Conservation (phyloP, 352 stramenopile species). For the Phytophthora litchii region DNA sequence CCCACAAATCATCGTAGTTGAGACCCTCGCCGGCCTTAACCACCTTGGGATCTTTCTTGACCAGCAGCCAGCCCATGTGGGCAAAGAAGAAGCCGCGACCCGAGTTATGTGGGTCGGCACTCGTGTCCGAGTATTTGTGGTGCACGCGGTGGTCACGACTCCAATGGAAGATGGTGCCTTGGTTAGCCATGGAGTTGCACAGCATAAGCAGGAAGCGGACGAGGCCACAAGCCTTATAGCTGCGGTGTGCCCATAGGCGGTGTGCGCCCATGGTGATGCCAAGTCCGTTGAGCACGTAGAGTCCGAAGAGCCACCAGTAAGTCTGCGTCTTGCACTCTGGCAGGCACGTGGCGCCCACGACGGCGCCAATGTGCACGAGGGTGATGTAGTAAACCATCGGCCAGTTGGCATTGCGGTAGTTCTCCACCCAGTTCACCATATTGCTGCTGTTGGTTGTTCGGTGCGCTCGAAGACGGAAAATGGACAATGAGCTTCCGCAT, state of each 20-base stretch:
- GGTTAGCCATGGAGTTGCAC: conserved; percentile 97
- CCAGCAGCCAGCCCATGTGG: conserved; percentile 98
- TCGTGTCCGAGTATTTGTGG: conserved; percentile 98
- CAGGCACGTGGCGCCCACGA: conserved; percentile 85
- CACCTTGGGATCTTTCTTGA: conserved; percentile 97
- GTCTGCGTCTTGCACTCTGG: conserved; percentile 84
- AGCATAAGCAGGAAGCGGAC: conserved; percentile 96
- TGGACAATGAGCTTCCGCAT: conserved; percentile 33
- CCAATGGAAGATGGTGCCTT: conserved; percentile 99
- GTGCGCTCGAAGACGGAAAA: conserved; percentile 31
- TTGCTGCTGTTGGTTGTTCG: conserved; percentile 10
- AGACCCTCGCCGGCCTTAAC: conserved; percentile 89
- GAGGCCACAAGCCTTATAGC: conserved; percentile 92
- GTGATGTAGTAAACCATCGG: conserved; percentile 97
- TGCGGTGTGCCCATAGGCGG: conserved; percentile 96
- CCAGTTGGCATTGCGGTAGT: conserved; percentile 93
- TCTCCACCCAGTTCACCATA: conserved; percentile 67
- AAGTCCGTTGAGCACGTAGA: conserved; percentile 95
- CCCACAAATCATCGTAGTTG: conserved; percentile 95
- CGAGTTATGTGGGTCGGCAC: conserved; percentile 96
- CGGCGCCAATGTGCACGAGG: conserved; percentile 91
- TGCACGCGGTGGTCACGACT: conserved; percentile 97
- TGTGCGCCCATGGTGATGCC: conserved; percentile 97
- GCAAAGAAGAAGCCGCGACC: conserved; percentile 98
- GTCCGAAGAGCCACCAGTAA: conserved; percentile 86